Evolutionary conservation across 139 green algal species (phyloP), one percentile per base, ranked within the genome.

Genomic region (Nannochloris sp.): DNA sequence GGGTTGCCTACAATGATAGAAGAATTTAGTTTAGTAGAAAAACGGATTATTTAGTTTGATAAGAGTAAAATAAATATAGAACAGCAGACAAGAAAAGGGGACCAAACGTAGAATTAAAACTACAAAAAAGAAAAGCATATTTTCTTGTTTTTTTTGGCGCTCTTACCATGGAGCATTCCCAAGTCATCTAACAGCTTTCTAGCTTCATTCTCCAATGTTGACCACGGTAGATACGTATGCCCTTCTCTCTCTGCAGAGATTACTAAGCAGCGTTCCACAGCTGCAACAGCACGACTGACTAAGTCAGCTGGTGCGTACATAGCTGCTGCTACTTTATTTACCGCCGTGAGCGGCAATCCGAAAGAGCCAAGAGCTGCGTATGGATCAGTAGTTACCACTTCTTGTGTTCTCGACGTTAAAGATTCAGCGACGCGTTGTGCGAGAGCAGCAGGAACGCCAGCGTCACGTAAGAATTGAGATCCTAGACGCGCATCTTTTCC

Each of bases 151-250:
- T n/a, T n/a, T n/a, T n/a, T n/a, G n/a, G n/a, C n/a, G n/a, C n/a
- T 27, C 42, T 51, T 19, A 59, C 48, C 48, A 59, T 59, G 48
- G 6, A 46, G 13, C 58, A 6, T 19, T 7, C 64, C 72, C 45
- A 55, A 38, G 4, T 13, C 51, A 6, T 10, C 10, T 38, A 84
- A 36, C 29, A 80, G 33, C 1, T 29, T 53, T 12, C 31, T 14
- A 4, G 63, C 38, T 3, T 60, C 30, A 4, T 10, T 4, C 15
- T 72, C 45, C 38, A 86, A 65, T 4, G 39, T 10, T 3, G 31
- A 23, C 80, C 77, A 85, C 9, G 67, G 51, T 33, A 84, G 55
- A 65, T 81, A 81, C 34, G 60, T 58, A 65, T 87, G 80, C 2
- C 80, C 80, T n/a, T 68, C 57, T 29, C 54, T 42, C 7, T 36